These are phyloP conservation scores for Rutstroemia sp. DNA, from an alignment of 2,329 filamentous ascomycete genomes.

Conservation along the genomic window DNA sequence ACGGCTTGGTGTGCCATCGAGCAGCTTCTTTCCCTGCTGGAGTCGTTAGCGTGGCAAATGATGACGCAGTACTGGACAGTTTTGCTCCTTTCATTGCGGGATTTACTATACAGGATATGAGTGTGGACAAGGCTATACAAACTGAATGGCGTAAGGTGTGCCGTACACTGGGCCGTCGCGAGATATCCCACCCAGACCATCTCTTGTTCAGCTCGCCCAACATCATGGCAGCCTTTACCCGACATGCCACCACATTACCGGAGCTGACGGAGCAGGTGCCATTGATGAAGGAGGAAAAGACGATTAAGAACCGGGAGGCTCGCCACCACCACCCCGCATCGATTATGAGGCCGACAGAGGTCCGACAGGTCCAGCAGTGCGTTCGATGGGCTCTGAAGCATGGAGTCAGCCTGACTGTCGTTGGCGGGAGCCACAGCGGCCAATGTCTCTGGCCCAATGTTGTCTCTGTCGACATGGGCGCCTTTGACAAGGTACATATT, in stretches of 20 bases:
- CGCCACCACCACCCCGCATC: conserved; percentile 36
- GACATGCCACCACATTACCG: conserved; percentile 35
- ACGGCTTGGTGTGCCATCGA: conserved; percentile 41
- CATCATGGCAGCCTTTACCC: conserved; percentile 44
- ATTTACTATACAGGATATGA: conserved; percentile 30
- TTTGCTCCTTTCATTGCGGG: conserved; percentile 48
- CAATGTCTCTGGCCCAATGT: conserved; percentile 48
- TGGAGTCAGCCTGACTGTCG: conserved; percentile 37
- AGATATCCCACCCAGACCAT: conserved; percentile 30
- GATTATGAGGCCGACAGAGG: conserved; percentile 38
- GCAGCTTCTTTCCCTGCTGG: conserved; percentile 41
- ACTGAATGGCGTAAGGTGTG: conserved; percentile 45
- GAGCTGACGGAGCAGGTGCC: conserved; percentile 37
- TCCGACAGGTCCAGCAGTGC: conserved; percentile 46
- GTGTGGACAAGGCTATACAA: conserved; percentile 24
- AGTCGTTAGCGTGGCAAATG: conserved; percentile 35
- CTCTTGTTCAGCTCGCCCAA: conserved; percentile 43
- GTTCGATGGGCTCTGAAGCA: conserved; percentile 48
- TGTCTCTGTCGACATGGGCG: conserved; percentile 50
- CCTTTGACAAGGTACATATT: conserved; percentile 45
- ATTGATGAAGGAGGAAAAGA: conserved; percentile 17
- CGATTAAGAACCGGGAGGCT: conserved; percentile 47
- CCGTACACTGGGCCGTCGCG: conserved; percentile 37
- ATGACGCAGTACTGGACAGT: conserved; percentile 38
- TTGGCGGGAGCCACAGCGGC: conserved; percentile 53